phyloP scores from a whole-genome alignment of 768 basidiomycete species.

The Lactarius psammicola region DNA sequence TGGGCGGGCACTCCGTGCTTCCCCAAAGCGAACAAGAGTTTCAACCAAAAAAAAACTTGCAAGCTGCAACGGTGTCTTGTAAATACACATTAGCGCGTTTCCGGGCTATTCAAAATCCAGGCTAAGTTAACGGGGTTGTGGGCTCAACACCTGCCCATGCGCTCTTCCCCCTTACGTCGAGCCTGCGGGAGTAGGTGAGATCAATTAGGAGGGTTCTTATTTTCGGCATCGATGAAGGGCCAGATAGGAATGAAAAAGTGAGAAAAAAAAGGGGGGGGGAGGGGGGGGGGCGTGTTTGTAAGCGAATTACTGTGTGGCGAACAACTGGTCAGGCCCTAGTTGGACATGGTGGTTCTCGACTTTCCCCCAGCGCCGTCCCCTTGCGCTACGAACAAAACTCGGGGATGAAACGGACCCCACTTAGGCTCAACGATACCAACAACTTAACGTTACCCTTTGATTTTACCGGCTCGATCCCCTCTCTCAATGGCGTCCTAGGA shows the following conservation, averaged over 20 bases:
- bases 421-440: not conserved
- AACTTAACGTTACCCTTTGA: not conserved
- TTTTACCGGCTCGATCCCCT: not conserved
- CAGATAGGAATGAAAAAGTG: not conserved
- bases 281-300: too few species aligned
- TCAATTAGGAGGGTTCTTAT: not conserved
- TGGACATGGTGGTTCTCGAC: not conserved
- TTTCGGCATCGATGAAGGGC: not conserved
- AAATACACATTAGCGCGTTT: not conserved
- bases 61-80: too few species aligned
- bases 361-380: not conserved
- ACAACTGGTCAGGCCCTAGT: too few species aligned
- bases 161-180: not conserved
- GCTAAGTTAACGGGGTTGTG: not conserved
- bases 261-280: not conserved
- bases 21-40: not conserved
- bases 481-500: not conserved
- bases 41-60: not conserved
- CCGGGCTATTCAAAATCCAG: not conserved
- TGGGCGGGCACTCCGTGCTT: not conserved
- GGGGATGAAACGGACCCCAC: too few species aligned
- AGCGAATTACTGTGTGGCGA: too few species aligned
- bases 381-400: not conserved
- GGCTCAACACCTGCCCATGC: not conserved
- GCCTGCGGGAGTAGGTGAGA: not conserved